These are phyloP conservation scores for Leccinum disarticulatum DNA, from an alignment of 768 basidiomycete species.

Conservation along the genomic window DNA sequence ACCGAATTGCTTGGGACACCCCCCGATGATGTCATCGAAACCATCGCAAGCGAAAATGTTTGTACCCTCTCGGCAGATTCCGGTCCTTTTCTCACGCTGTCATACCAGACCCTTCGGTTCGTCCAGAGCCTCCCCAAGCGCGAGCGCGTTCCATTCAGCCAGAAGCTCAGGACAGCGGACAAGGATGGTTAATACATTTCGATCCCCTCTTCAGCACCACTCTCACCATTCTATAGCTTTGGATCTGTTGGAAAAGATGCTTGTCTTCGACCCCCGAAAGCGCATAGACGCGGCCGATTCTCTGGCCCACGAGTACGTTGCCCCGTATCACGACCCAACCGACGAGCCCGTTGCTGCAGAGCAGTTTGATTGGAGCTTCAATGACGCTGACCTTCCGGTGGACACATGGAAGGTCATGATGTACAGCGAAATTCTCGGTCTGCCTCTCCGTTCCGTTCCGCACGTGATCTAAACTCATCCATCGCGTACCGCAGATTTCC, in stretches of 20 bases:
- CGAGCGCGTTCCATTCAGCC: conserved; percentile 90
- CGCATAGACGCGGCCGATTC: conserved; percentile 92
- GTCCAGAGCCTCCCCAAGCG: conserved; percentile 98
- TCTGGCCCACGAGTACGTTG: conserved; percentile 90
- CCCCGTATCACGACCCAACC: conserved; percentile 97
- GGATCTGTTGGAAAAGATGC: conserved; percentile 97
- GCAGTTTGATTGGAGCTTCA: conserved; percentile 99
- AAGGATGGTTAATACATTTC: conserved; percentile 62
- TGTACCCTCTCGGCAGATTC: conserved; percentile 26
- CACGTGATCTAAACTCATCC: neutral
- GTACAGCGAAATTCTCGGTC: conserved; percentile 97
- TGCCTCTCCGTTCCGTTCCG: conserved; percentile 25
- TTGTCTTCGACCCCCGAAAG: conserved; percentile 97
- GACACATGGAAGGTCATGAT: conserved; percentile 99
- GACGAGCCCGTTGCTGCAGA: conserved; percentile 94
- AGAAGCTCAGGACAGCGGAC: conserved; percentile 89
- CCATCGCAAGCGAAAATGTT: conserved; percentile 97
- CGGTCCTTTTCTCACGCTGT: conserved; percentile 13
- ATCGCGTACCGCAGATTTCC: conserved; percentile 58
- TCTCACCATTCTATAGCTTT: conserved; percentile 55
- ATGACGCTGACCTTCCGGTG: conserved; percentile 96
- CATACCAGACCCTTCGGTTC: conserved; percentile 85
- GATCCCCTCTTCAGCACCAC: neutral
- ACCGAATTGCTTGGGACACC: conserved; percentile 98
- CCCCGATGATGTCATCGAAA: conserved; percentile 98